Evolutionary conservation across 139 green algal species (phyloP).

Genomic region (Diplosphaera chodatii): DNA sequence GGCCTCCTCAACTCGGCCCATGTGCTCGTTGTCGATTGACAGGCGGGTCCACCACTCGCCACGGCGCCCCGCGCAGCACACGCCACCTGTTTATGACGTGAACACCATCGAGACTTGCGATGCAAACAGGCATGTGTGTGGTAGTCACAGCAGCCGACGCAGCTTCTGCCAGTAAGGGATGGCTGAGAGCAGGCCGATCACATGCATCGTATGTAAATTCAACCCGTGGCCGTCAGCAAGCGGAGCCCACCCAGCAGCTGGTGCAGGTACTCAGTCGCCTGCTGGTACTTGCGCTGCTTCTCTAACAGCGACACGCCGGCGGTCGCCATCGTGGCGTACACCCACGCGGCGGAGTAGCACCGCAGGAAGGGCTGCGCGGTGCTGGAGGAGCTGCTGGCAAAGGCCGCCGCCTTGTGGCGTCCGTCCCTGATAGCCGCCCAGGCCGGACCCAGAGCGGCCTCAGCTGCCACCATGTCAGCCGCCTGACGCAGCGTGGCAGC

Average conservation of each 20-base stretch:
- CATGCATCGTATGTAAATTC: no score
- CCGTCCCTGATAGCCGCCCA: conserved; percentile 19
- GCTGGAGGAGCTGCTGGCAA: neutral
- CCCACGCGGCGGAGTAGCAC: conserved; percentile 55
- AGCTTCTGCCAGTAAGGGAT: no score
- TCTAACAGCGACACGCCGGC: conserved; percentile 68
- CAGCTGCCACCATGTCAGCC: conserved; percentile 20
- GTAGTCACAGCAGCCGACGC: no score
- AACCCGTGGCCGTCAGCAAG: no score
- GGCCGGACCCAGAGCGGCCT: conserved; percentile 23
- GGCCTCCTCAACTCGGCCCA: conserved; percentile 27
- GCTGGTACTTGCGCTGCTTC: conserved; percentile 45
- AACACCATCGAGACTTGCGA: no score
- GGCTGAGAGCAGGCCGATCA: no score
- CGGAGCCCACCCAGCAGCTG: conserved; percentile 62
- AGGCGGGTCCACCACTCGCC: conserved; percentile 81
- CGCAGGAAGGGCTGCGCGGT: conserved; percentile 35
- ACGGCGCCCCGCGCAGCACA: conserved; percentile 48
- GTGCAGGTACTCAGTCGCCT: conserved; percentile 52
- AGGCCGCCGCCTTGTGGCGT: conserved; percentile 20
- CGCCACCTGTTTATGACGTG: conserved; percentile 29
- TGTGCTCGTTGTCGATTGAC: conserved; percentile 68
- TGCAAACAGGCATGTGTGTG: no score
- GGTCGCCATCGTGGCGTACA: conserved; percentile 68
- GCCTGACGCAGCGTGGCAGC: conserved; percentile 16